Conservation (phyloP, 2,329 filamentous ascomycete genomes). For the Botryotinia narcissicola region DNA sequence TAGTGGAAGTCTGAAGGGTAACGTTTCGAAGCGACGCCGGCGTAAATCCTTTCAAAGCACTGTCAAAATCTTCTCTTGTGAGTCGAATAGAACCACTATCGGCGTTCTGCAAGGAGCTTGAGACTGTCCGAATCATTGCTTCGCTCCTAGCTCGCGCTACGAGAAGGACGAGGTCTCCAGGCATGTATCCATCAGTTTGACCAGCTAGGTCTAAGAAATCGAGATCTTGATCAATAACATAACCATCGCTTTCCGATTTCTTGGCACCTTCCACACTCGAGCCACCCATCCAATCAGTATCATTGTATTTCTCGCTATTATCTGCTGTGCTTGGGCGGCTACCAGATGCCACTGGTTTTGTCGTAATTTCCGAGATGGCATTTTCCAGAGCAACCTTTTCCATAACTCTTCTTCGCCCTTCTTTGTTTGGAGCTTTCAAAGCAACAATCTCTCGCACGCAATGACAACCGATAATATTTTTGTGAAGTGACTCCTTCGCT, state of each 20-base stretch:
- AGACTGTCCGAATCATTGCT: slow-evolving; percentile 81
- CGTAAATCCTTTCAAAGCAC: slow-evolving; percentile 86
- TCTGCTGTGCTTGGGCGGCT: slow-evolving; percentile 55
- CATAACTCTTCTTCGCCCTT: slow-evolving; percentile 77
- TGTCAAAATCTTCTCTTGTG: slow-evolving; percentile 72
- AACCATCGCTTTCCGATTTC: slow-evolving; percentile 51
- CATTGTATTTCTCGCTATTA: slow-evolving; percentile 55
- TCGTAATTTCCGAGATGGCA: slow-evolving; percentile 42
- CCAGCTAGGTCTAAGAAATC: slow-evolving; percentile 93
- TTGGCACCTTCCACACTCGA: slow-evolving; percentile 50
- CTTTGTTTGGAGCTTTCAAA: slow-evolving; percentile 89
- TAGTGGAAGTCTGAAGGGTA: slow-evolving; percentile 87
- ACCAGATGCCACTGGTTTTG: slow-evolving; percentile 43
- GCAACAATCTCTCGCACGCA: slow-evolving; percentile 88
- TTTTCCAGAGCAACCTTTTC: slow-evolving; percentile 69
- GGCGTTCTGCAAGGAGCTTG: slow-evolving; percentile 43
- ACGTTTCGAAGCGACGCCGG: slow-evolving; percentile 94
- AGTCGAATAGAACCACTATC: slow-evolving; percentile 60
- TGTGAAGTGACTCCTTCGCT: slow-evolving; percentile 88
- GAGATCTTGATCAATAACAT: slow-evolving; percentile 70
- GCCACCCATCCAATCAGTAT: slow-evolving; percentile 72
- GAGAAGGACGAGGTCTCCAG: slow-evolving; percentile 83
- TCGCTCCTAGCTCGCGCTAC: slow-evolving; percentile 87
- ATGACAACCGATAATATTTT: slow-evolving; percentile 85
- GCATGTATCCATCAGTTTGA: slow-evolving; percentile 97